A percentile compares a stretch with the other conserved stretches of the same genome.
These are phyloP conservation scores for Bipolaris bicolor DNA, from an alignment of 2,329 filamentous ascomycete genomes.

Conservation along the genomic window DNA sequence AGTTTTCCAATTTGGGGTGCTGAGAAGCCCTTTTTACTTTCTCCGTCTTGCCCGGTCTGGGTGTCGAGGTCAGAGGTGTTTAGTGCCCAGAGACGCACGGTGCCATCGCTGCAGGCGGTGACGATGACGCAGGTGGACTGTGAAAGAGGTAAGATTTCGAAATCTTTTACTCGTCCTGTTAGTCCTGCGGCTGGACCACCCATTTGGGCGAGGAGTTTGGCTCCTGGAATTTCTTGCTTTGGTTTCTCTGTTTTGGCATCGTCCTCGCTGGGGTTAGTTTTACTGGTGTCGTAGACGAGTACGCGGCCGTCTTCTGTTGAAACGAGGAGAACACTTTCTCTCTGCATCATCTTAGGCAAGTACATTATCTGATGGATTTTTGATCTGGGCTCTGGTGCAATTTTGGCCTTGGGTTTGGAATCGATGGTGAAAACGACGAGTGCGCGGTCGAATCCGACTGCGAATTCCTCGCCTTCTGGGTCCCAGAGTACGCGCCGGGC, in stretches of 20 bases:
- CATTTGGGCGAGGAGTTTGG: constrained; percentile 70
- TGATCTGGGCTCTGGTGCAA: constrained; percentile 70
- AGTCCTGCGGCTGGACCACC: constrained; percentile 75
- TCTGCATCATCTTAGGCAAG: constrained; percentile 53
- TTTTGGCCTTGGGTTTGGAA: constrained; percentile 76
- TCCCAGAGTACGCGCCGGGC: constrained; percentile 85
- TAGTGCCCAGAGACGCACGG: constrained; percentile 78
- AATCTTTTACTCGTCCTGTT: constrained; percentile 83
- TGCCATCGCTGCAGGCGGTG: constrained; percentile 83
- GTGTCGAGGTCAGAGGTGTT: constrained; percentile 33
- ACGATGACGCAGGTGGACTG: constrained; percentile 61
- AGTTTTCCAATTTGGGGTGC: constrained; percentile 66
- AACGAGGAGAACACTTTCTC: constrained; percentile 67
- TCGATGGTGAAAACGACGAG: constrained; percentile 87
- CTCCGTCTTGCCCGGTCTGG: constrained; percentile 16
- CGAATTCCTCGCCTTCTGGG: constrained; percentile 77
- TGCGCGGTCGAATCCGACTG: constrained; percentile 86
- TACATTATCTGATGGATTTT: constrained; percentile 88
- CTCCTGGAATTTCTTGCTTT: constrained; percentile 62
- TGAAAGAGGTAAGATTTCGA: constrained; percentile 65
- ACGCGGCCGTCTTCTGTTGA: constrained; percentile 91
- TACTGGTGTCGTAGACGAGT: constrained; percentile 76
- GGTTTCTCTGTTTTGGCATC: constrained; percentile 40
- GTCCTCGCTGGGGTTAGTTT: constrained; percentile 50
- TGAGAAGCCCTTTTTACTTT: constrained; percentile 31